Percentiles rank a stretch among this genome's conserved stretches.
phyloP scores from a whole-genome alignment of 306 rosid species.

The Adenanthera pavonina region DNA sequence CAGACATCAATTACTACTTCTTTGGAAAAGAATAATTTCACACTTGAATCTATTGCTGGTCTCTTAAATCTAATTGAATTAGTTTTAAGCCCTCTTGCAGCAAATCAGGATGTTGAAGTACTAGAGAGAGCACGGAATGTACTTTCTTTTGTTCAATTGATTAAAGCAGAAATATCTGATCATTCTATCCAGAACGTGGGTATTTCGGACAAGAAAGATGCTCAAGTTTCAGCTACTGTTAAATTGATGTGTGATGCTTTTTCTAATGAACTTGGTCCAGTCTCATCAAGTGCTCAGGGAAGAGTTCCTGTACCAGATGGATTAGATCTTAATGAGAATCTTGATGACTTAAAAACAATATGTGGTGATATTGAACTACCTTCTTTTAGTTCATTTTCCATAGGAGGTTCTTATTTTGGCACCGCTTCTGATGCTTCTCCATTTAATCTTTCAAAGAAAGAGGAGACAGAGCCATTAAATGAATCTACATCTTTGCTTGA shows the following conservation, averaged over 20 bases:
- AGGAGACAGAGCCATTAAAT: slow-evolving; percentile 57
- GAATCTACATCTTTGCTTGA: slow-evolving; percentile 85
- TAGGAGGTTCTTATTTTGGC: slow-evolving; percentile 51
- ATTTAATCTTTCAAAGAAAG: slow-evolving; percentile 47
- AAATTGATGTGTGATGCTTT: slow-evolving; percentile 61
- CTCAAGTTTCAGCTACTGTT: slow-evolving; percentile 52
- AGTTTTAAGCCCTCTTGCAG: slow-evolving; percentile 60
- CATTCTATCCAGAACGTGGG: slow-evolving; percentile 45
- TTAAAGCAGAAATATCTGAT: slow-evolving; percentile 54
- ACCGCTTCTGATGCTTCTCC: slow-evolving; percentile 46
- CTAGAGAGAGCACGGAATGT: slow-evolving; percentile 79
- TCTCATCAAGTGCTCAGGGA: slow-evolving; percentile 75
- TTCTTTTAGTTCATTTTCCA: slow-evolving; percentile 45
- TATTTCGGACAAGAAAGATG: slow-evolving; percentile 44
- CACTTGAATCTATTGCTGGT: slow-evolving; percentile 53
- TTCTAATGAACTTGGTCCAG: slow-evolving; percentile 74
- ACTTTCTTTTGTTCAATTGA: slow-evolving; percentile 66
- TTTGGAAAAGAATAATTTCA: slow-evolving; percentile 43
- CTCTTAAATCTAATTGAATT: slow-evolving; percentile 62
- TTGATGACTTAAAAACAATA: slow-evolving; percentile 64
- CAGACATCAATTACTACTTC: slow-evolving; percentile 42
- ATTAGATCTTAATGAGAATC: slow-evolving; percentile 72
- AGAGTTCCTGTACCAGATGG: slow-evolving; percentile 86
- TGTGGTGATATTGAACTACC: slow-evolving; percentile 72
- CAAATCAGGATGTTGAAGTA: slow-evolving; percentile 79